phyloP scores from a whole-genome alignment of 306 rosid species.

The Macrotyloma uniflorum region DNA sequence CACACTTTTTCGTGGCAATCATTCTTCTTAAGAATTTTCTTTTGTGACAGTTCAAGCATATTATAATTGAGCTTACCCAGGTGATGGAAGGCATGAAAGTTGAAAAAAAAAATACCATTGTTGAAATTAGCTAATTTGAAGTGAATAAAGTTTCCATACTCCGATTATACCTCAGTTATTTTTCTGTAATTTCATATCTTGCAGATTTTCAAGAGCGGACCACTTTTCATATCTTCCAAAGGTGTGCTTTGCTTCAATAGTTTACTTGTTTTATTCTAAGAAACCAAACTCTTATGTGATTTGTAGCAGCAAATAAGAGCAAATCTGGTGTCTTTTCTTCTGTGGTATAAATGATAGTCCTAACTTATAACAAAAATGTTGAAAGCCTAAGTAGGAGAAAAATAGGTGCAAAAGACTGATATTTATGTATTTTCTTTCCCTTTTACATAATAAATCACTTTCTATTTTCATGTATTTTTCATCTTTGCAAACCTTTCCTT shows the following conservation, averaged over 20 bases:
- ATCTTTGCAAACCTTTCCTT: neutral
- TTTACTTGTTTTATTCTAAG: slow-evolving; percentile 19
- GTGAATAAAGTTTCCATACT: slow-evolving; percentile 3
- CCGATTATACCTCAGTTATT: slow-evolving; percentile 7
- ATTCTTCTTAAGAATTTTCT: neutral
- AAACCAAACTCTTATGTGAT: neutral
- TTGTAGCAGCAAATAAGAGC: slow-evolving; percentile 16
- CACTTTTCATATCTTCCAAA: slow-evolving; percentile 90
- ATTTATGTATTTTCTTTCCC: neutral
- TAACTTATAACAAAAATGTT: neutral
- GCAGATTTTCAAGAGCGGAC: slow-evolving; percentile 96
- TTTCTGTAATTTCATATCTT: slow-evolving; percentile 36
- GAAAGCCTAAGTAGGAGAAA: neutral
- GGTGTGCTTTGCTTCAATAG: slow-evolving; percentile 56
- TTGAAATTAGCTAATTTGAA: slow-evolving; percentile 26
- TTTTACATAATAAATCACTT: slow-evolving; percentile 2
- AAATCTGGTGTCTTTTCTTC: slow-evolving; percentile 8
- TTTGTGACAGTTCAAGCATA: slow-evolving; percentile 9
- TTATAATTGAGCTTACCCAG: neutral
- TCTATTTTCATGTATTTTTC: slow-evolving; percentile 1
- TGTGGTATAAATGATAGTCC: neutral
- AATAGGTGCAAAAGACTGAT: neutral
- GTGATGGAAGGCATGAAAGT: neutral
- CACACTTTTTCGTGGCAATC: slow-evolving; percentile 11
- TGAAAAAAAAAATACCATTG: neutral